A percentile compares a stretch with the other conserved stretches of the same genome.
phyloP scores from a whole-genome alignment of 1,139 yeast species.

The Suhomyces taliae region DNA sequence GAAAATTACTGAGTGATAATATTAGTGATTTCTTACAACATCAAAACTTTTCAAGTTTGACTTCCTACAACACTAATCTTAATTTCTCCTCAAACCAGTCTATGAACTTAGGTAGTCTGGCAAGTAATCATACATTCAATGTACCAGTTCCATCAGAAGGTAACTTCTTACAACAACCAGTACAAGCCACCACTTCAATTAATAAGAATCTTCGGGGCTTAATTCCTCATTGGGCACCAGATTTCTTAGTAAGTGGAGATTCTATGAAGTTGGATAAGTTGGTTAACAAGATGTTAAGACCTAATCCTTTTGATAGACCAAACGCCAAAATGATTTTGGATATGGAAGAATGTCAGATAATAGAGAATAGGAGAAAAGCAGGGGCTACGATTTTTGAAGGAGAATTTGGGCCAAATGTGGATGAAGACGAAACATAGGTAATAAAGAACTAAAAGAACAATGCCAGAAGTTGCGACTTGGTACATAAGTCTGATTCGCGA shows the following conservation, averaged over 20 bases:
- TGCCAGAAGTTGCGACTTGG: not conserved
- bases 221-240: slow-evolving; percentile 82
- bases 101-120: slow-evolving; percentile 9
- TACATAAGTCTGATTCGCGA: too few species aligned
- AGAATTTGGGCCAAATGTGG: slow-evolving; percentile 76
- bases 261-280: slow-evolving; percentile 71
- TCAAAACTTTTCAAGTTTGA: slow-evolving; percentile 37
- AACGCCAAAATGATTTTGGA: slow-evolving; percentile 68
- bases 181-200: slow-evolving; percentile 6
- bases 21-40: slow-evolving; percentile 47
- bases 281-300: slow-evolving; percentile 88
- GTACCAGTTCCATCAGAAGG: slow-evolving; percentile 14
- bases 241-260: slow-evolving; percentile 69
- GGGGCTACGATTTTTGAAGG: slow-evolving; percentile 98
- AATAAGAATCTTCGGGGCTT: slow-evolving; percentile 21
- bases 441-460: not conserved
- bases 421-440: slow-evolving; percentile 16
- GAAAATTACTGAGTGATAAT: slow-evolving; percentile 65
- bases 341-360: slow-evolving; percentile 71
- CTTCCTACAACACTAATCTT: slow-evolving; percentile 29
- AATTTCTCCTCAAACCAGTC: slow-evolving; percentile 13
- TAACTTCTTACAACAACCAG: slow-evolving; percentile 7
- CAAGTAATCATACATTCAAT: slow-evolving; percentile 8
- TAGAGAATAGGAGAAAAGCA: slow-evolving; percentile 81
- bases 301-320: slow-evolving; percentile 82